These are phyloP conservation scores for Clonostachys byssicola DNA, from an alignment of 2,329 filamentous ascomycete genomes.

Conservation along the genomic window DNA sequence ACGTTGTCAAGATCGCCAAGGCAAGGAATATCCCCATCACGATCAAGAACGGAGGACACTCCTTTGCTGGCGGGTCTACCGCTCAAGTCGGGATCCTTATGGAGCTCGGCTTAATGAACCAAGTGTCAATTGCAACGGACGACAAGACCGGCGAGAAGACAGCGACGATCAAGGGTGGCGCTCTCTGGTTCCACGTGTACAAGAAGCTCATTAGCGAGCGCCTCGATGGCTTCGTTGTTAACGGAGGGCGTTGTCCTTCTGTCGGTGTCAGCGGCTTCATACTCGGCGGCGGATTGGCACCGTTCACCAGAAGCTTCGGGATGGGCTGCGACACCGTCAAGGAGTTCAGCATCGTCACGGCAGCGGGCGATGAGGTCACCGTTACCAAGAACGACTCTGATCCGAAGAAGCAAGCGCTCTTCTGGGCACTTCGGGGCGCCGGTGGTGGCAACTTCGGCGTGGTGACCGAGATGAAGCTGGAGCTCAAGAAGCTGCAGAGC, in stretches of 20 bases:
- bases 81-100: not conserved
- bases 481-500: constrained; percentile 8
- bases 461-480: constrained; percentile 20
- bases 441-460: constrained; percentile 35
- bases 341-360: constrained; percentile 25
- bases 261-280: constrained; percentile 32
- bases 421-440: constrained; percentile 32
- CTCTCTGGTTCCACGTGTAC: constrained; percentile 23
- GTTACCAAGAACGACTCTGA: constrained; percentile 6
- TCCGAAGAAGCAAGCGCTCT: constrained; percentile 14
- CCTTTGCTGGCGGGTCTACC: not conserved
- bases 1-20: constrained; percentile 11
- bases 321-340: constrained; percentile 13
- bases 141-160: constrained; percentile 6
- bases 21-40: constrained; percentile 16
- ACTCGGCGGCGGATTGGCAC: constrained; percentile 25
- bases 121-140: not conserved
- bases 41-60: not conserved
- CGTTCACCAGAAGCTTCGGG: constrained; percentile 18
- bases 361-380: constrained; percentile 10
- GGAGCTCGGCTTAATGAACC: not conserved
- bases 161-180: constrained; percentile 17
- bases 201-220: constrained; percentile 14
- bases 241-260: constrained; percentile 23
- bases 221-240: constrained; percentile 13